Percentiles rank a stretch among this genome's conserved stretches.
Conservation (phyloP, 2,329 filamentous ascomycete genomes). For the Diaporthe caulivora region DNA sequence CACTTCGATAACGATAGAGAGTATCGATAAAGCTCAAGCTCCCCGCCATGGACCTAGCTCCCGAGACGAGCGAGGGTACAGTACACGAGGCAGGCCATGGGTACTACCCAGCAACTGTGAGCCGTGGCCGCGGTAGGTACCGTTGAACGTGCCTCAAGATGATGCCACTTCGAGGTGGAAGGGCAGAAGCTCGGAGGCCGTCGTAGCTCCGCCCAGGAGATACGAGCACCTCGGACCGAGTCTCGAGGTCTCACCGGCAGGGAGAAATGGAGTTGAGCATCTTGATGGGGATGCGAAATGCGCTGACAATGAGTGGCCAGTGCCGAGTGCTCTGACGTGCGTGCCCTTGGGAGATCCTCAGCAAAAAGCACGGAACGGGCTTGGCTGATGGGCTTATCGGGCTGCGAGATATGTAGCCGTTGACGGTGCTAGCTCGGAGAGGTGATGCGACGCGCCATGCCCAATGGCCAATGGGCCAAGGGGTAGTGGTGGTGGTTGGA, state of each 20-base stretch:
- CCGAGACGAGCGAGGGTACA: not conserved
- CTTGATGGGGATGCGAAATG: constrained; percentile 13
- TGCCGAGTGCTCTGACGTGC: constrained; percentile 22
- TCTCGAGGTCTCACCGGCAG: constrained; percentile 12
- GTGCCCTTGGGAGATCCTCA: constrained; percentile 11
- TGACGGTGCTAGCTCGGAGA: constrained; percentile 29
- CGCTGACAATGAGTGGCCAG: constrained; percentile 24
- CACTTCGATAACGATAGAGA: constrained; percentile 33
- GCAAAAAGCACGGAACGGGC: constrained; percentile 11
- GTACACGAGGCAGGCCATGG: not conserved
- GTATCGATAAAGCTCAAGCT: constrained; percentile 39
- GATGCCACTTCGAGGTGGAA: not conserved
- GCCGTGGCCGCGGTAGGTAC: not conserved
- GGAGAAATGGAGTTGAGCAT: not conserved
- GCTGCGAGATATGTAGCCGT: constrained; percentile 38
- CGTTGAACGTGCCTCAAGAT: not conserved
- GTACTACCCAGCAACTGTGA: not conserved
- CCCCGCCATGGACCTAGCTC: constrained; percentile 11
- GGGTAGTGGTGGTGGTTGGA: not conserved
- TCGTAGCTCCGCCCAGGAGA: constrained; percentile 18
- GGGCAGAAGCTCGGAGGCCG: not conserved
- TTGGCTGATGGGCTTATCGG: constrained; percentile 33
- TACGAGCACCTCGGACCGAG: constrained; percentile 24
- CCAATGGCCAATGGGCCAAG: not conserved
- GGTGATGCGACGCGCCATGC: constrained; percentile 9